Conservation (phyloP, 208 protist genomes). For the Leishmania braziliensis region DNA sequence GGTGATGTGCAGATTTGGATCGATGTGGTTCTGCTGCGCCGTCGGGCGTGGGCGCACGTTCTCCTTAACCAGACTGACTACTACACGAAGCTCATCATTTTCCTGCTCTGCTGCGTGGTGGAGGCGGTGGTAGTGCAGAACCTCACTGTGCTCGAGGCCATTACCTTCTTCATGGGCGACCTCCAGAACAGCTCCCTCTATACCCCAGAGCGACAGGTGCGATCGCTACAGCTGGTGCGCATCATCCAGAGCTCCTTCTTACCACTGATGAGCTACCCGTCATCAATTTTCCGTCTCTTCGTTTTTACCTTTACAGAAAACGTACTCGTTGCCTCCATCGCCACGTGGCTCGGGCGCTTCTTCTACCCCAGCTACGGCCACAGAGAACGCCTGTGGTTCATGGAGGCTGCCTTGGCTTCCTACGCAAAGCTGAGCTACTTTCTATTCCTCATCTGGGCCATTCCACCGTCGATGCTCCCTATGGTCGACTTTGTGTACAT, state of each 20-base stretch:
- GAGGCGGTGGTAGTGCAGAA: slow-evolving; percentile 77
- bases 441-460: slow-evolving; percentile 82
- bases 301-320: slow-evolving; percentile 66
- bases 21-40: slow-evolving; percentile 68
- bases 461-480: slow-evolving; percentile 59
- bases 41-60: slow-evolving; percentile 75
- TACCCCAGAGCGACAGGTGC: slow-evolving; percentile 24
- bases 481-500: slow-evolving; percentile 75
- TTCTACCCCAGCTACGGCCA: slow-evolving; percentile 43
- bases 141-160: slow-evolving; percentile 37
- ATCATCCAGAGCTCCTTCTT: slow-evolving; percentile 55
- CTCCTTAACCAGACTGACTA: slow-evolving; percentile 61
- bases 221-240: slow-evolving; percentile 69
- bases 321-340: slow-evolving; percentile 49
- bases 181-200: slow-evolving; percentile 14
- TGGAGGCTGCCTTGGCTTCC: slow-evolving; percentile 55
- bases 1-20: slow-evolving; percentile 74
- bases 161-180: slow-evolving; percentile 14
- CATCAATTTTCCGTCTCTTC: slow-evolving; percentile 56
- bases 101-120: slow-evolving; percentile 59
- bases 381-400: slow-evolving; percentile 51
- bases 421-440: slow-evolving; percentile 64
- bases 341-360: slow-evolving; percentile 54
- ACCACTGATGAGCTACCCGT: slow-evolving; percentile 49
- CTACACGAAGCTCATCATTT: slow-evolving; percentile 16